phyloP scores from a whole-genome alignment of 2,329 filamentous ascomycete species.

The Hymenoscyphus fraxineus region DNA sequence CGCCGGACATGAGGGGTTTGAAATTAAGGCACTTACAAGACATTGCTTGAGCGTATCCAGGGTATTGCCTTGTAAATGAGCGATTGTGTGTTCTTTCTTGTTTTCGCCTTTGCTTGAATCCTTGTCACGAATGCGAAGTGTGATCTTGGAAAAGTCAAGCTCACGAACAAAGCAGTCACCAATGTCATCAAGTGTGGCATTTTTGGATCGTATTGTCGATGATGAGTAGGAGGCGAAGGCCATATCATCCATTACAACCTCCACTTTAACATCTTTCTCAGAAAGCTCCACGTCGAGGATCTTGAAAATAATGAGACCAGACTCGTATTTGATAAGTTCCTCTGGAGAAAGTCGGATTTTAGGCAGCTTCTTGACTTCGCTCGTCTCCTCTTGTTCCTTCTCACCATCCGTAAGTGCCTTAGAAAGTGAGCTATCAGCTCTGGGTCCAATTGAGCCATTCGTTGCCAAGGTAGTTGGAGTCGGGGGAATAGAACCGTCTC shows the following conservation, averaged over 20 bases:
- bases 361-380: slow-evolving; percentile 52
- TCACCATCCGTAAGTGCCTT: slow-evolving; percentile 32
- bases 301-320: slow-evolving; percentile 90
- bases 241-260: slow-evolving; percentile 93
- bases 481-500: slow-evolving; percentile 35
- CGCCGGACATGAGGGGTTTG: background rate
- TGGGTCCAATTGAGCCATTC: slow-evolving; percentile 30
- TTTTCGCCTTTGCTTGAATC: slow-evolving; percentile 68
- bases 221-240: slow-evolving; percentile 85
- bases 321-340: slow-evolving; percentile 81
- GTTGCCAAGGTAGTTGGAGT: slow-evolving; percentile 43
- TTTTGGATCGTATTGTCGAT: slow-evolving; percentile 65
- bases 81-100: slow-evolving; percentile 68
- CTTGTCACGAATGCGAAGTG: slow-evolving; percentile 79
- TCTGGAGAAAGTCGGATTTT: slow-evolving; percentile 77
- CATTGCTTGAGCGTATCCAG: slow-evolving; percentile 84
- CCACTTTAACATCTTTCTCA: slow-evolving; percentile 70
- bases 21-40: slow-evolving; percentile 53
- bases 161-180: slow-evolving; percentile 95
- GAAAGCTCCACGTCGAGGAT: slow-evolving; percentile 85
- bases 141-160: slow-evolving; percentile 92
- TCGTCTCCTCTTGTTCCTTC: slow-evolving; percentile 44
- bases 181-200: slow-evolving; percentile 80
- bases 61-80: slow-evolving; percentile 80
- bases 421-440: slow-evolving; percentile 26